Conservation (phyloP, 106 monocot genomes). For the Platanthera guangdongensis region DNA sequence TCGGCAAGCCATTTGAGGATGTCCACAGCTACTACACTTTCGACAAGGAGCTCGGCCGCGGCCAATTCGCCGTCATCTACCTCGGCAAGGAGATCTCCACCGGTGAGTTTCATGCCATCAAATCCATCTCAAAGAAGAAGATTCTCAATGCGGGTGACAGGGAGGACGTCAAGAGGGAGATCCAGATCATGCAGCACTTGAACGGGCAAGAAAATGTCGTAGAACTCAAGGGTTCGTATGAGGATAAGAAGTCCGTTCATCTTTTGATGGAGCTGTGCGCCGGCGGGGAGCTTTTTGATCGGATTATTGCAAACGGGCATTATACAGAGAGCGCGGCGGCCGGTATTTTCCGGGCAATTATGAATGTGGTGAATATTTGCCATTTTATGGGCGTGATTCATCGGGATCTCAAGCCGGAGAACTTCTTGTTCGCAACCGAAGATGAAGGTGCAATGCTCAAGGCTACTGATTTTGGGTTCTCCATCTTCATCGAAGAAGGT, state of each 20-base stretch:
- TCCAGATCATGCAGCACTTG: constrained; percentile 34
- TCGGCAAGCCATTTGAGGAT: constrained; percentile 26
- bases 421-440: constrained; percentile 45
- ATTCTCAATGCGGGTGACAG: constrained; percentile 16
- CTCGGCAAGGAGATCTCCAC: constrained; percentile 26
- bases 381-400: constrained; percentile 61
- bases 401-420: constrained; percentile 66
- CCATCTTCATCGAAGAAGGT: constrained; percentile 65
- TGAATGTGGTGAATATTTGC: constrained; percentile 52
- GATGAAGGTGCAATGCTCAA: constrained; percentile 52
- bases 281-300: constrained; percentile 63
- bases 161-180: constrained; percentile 31
- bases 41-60: constrained; percentile 35
- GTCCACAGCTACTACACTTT: constrained; percentile 23
- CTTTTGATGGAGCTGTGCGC: constrained; percentile 65
- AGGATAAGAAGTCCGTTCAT: constrained; percentile 47
- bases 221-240: constrained; percentile 54
- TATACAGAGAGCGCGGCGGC: constrained; percentile 61
- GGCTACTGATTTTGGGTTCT: constrained; percentile 63
- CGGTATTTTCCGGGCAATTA: constrained; percentile 40
- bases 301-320: constrained; percentile 43
- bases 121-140: constrained; percentile 32
- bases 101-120: constrained; percentile 18
- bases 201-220: constrained; percentile 32
- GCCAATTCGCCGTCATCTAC: constrained; percentile 32